These are phyloP conservation scores for Hygrophorus russula DNA, from an alignment of 768 basidiomycete genomes.

Conservation along the genomic window DNA sequence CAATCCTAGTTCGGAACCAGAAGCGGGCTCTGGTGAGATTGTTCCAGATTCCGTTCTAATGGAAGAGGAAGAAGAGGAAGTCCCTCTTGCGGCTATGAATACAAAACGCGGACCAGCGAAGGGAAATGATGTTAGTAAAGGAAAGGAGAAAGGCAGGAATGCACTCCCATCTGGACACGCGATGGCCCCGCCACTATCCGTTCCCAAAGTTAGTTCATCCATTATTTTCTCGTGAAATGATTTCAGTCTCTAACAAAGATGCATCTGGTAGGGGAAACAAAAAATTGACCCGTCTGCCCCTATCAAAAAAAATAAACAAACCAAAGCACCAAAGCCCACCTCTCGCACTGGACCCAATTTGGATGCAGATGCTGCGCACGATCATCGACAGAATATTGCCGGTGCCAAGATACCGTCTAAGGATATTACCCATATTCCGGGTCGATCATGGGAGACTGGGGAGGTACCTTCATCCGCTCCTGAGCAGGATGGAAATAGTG, in stretches of 20 bases:
- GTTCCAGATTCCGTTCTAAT: slow-evolving; percentile 15
- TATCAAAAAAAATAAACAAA: too few relatives aligned
- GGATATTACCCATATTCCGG: not conserved
- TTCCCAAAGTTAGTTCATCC: slow-evolving; percentile 8
- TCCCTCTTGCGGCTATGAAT: slow-evolving; percentile 28
- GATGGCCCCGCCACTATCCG: slow-evolving; percentile 6
- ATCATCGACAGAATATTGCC: too few relatives aligned
- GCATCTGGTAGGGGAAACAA: too few relatives aligned
- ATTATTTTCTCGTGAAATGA: not conserved
- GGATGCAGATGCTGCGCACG: slow-evolving; percentile 2
- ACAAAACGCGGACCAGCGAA: slow-evolving; percentile 1
- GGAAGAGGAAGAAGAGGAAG: slow-evolving; percentile 21
- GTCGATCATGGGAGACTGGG: slow-evolving; percentile 22
- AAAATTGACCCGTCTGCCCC: too few relatives aligned
- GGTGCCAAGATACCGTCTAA: not conserved
- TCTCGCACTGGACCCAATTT: not conserved
- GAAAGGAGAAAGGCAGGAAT: slow-evolving; percentile 2
- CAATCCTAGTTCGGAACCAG: slow-evolving; percentile 4
- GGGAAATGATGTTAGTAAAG: slow-evolving; percentile 6
- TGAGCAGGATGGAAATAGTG: slow-evolving; percentile 30
- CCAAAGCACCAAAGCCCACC: not conserved
- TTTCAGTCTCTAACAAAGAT: not conserved
- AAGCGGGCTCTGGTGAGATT: slow-evolving; percentile 10
- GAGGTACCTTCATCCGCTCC: slow-evolving; percentile 52
- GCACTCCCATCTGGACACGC: too few relatives aligned